Evolutionary conservation across 768 basidiomycete genomes (phyloP), one percentile per base, ranked within the genome.

Genomic region (Russula olivacea): DNA sequence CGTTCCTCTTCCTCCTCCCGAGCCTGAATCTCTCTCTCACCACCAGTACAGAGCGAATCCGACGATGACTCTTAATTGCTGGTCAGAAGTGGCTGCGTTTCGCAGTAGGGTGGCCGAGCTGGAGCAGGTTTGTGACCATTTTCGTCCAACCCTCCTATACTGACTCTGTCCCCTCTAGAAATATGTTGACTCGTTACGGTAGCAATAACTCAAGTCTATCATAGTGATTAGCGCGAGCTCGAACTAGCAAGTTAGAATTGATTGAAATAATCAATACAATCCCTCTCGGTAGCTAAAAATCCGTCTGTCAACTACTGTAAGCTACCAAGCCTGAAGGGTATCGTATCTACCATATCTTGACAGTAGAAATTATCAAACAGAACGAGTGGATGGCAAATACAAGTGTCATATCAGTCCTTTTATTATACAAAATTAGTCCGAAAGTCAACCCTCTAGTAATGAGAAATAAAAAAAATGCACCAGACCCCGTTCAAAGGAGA

Each of bases 31-130:
- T 10, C 62, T 28, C 9, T 11, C 9, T 15, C 30, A 30, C 19
- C 11, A 14, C 38, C 2, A 5, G 15, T 23, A 9, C 41, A 78
- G 77, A 64, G 68, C 68, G 23, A 74, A 92, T 69, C 70, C 76
- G 4, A 72, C 75, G 1, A 81, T 79, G 1, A 77, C 90, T 23
- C 73, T 93, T 41, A 81, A 91, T 65, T 93, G 91, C 72, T 89
- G 85, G 85, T 78, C 76, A 61, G 82, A 91, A 69, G 90, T 91
- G 3, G 73, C 74, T 25, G 78, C 77, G 19, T 93, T 93, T 77
- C 91, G 86, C 69, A 73, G 76, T 23, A 81, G 87, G 2, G 88
- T 92, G 19, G 78, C 81, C 21, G 76, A 80, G 56, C 74, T 89
- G 68, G 90, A 92, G 72, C 80, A 87, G 76, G 91, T 88, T 88